phyloP scores from a whole-genome alignment of 1,284 basidiomycete species.

The Vanrija pseudolonga region DNA sequence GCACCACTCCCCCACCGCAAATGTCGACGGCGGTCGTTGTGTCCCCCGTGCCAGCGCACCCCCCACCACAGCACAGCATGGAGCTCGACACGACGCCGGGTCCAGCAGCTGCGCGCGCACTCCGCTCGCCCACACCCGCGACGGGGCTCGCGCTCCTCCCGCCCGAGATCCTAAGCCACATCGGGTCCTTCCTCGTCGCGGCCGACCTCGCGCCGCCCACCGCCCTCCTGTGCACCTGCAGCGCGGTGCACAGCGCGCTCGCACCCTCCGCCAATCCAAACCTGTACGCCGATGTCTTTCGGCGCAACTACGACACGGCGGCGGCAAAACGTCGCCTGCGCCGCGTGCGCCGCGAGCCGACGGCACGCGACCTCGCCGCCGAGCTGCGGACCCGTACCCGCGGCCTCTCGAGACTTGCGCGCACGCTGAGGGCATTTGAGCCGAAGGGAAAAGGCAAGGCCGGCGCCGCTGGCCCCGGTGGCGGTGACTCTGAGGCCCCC shows the following conservation, averaged over 20 bases:
- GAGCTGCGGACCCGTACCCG: slow-evolving; percentile 39
- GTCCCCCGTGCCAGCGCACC: no score
- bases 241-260: slow-evolving; percentile 52
- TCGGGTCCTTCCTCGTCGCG: slow-evolving; percentile 55
- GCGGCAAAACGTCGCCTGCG: slow-evolving; percentile 59
- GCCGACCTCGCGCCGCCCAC: slow-evolving; percentile 27
- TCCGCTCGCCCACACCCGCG: not conserved
- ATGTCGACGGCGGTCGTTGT: no score
- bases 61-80: no score
- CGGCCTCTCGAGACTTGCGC: slow-evolving; percentile 27
- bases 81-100: no score
- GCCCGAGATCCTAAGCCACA: slow-evolving; percentile 59
- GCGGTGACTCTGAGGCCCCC: not conserved
- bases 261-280: slow-evolving; percentile 52
- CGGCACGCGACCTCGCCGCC: slow-evolving; percentile 13
- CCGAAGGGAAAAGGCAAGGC: no score
- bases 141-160: slow-evolving; percentile 54
- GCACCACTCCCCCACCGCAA: no score
- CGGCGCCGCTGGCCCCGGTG: no score
- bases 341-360: slow-evolving; percentile 49
- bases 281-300: slow-evolving; percentile 62
- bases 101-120: no score
- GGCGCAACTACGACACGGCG: slow-evolving; percentile 59
- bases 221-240: slow-evolving; percentile 57
- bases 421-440: slow-evolving; percentile 15